These are phyloP conservation scores for Alternaria incomplexa DNA, from an alignment of 2,329 filamentous ascomycete species.

Conservation along the genomic window DNA sequence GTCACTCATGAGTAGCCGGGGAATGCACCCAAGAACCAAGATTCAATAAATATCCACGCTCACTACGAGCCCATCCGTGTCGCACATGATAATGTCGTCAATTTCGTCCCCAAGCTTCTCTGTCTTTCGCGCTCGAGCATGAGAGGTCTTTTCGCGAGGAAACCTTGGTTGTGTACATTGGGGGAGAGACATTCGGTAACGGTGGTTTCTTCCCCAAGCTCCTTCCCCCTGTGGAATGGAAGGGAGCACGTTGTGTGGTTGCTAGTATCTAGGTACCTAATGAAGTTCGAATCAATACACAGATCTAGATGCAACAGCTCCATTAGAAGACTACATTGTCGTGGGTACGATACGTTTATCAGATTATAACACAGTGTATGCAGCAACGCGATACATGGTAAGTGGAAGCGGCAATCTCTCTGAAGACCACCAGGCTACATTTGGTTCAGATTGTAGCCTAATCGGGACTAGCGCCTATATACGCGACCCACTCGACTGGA, in stretches of 20 bases:
- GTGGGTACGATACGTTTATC: neutral
- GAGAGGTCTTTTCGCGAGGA: too few species aligned
- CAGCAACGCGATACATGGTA: neutral
- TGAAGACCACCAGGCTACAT: neutral
- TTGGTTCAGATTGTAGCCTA: too few species aligned
- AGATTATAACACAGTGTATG: neutral
- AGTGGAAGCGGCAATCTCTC: neutral
- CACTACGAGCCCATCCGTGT: neutral
- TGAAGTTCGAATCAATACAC: neutral
- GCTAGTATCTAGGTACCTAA: too few species aligned
- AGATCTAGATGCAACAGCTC: neutral
- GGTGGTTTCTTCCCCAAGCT: too few species aligned
- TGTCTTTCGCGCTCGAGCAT: too few species aligned
- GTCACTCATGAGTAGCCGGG: neutral
- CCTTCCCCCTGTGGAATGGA: conserved; percentile 63
- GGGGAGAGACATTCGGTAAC: too few species aligned
- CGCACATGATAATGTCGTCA: neutral
- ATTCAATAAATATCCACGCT: fast-evolving
- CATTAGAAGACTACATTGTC: neutral
- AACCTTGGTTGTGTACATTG: too few species aligned
- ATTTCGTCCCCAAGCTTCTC: too few species aligned
- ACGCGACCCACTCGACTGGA: neutral
- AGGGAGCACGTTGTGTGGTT: conserved; percentile 74
- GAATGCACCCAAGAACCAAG: neutral
- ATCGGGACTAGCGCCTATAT: neutral